Percentiles rank a stretch among this genome's conserved stretches.
phyloP scores from a whole-genome alignment of 805 yeast genomes.

The Wickerhamomyces silvicola region DNA sequence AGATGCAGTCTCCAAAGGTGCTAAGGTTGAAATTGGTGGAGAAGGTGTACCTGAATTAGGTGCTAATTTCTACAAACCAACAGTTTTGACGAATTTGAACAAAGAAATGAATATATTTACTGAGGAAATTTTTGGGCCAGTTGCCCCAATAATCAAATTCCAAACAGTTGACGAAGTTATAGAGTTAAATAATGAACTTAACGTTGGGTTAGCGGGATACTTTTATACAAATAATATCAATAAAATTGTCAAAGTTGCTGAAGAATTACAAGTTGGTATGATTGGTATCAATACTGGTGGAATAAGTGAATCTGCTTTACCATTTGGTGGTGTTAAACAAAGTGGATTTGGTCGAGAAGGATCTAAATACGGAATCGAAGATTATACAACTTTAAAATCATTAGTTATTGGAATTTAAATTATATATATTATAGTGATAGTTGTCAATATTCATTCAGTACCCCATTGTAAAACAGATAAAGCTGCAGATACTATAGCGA shows the following conservation, averaged over 20 bases:
- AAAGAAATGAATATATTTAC: slow-evolving; percentile 46
- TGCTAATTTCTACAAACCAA: slow-evolving; percentile 58
- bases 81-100: slow-evolving; percentile 57
- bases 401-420: slow-evolving; percentile 47
- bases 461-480: slow-evolving; percentile 42
- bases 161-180: slow-evolving; percentile 58
- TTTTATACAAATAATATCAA: slow-evolving; percentile 52
- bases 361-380: slow-evolving; percentile 68
- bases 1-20: slow-evolving; percentile 64
- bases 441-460: no score
- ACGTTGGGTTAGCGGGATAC: slow-evolving; percentile 75
- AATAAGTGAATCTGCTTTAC: slow-evolving; percentile 51
- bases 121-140: slow-evolving; percentile 83
- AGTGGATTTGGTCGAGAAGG: slow-evolving; percentile 83
- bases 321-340: slow-evolving; percentile 74
- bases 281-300: slow-evolving; percentile 74
- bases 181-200: slow-evolving; percentile 54
- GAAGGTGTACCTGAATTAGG: slow-evolving; percentile 47
- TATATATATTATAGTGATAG: no score
- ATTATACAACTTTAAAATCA: slow-evolving; percentile 60
- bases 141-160: slow-evolving; percentile 66
- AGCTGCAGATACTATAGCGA: slow-evolving; percentile 61
- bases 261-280: slow-evolving; percentile 72
- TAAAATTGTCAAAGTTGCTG: slow-evolving; percentile 55
- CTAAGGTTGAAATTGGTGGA: slow-evolving; percentile 61